Evolutionary conservation across 2,329 filamentous ascomycete species (phyloP).

Genomic region (Penicillium palitans): DNA sequence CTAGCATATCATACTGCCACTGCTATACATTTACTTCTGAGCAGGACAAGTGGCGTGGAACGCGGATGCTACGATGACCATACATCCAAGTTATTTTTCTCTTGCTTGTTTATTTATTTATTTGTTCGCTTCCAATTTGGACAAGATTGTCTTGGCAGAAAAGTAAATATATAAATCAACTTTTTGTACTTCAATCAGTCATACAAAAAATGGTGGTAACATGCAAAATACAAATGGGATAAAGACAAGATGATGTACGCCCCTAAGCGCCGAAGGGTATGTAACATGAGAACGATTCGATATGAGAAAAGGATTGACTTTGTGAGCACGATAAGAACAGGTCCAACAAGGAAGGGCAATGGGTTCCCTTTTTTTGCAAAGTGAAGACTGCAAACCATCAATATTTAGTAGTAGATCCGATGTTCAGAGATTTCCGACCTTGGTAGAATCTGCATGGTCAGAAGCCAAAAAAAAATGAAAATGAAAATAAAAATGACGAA

Average conservation of each 20-base stretch:
- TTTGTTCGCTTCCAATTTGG: not conserved
- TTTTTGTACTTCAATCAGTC: conserved; percentile 23
- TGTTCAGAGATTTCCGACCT: not conserved
- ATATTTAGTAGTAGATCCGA: not conserved
- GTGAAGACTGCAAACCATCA: not conserved
- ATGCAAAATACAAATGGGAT: conserved; percentile 10
- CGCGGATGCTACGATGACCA: not conserved
- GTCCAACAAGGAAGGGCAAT: not conserved
- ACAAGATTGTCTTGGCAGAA: conserved; percentile 12
- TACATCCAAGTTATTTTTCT: not conserved
- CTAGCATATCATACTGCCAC: not conserved
- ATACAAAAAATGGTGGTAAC: conserved; percentile 13
- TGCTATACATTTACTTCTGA: not conserved
- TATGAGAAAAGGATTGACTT: not conserved
- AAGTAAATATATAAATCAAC: conserved; percentile 13
- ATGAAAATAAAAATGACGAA: not conserved
- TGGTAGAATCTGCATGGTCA: not conserved
- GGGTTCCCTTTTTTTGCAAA: not conserved
- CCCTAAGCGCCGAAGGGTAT: conserved; percentile 27
- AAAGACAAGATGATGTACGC: conserved; percentile 12
- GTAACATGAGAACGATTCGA: conserved; percentile 14
- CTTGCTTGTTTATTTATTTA: not conserved
- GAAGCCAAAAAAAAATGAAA: not conserved
- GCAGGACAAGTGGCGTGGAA: not conserved
- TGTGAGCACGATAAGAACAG: not conserved